Base-by-base conservation (phyloP, 306 rosid genomes). In the Dalbergia oliveri region DNA sequence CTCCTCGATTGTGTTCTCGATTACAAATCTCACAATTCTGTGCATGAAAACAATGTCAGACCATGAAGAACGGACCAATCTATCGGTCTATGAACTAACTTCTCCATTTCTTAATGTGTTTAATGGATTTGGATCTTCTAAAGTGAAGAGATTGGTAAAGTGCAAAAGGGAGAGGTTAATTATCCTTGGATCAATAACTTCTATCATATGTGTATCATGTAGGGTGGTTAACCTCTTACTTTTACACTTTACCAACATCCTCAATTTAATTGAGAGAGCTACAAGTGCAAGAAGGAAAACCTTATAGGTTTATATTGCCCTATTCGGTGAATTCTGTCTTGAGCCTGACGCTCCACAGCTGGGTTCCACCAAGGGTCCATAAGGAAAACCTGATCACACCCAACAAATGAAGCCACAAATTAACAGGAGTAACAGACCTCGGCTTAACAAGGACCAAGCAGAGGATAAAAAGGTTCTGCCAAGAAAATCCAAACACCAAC, bases 311-410 rank as follows among this genome's bases (percentile, higher is more conserved):
- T 94, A 72, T 85, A 91, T 84, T 94, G 99, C 81, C 99, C 97
- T 61, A 94, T 94, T 39, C 99, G 86, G 74, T 95, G 98, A 81
- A 93, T 95, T 86, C 99, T 90, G 81, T 95, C 97, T 83, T 95
- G 97, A 68, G 99, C 94, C 87, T 93, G 98, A 51, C 90, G 91
- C 92, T 95, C 97, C 61, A 93, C 96, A 0, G 98, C 99, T 0
- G 99, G 97, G 86, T 95, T 95, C 99, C 98, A 95, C 99, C 99
- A 95, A 8, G 96, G 99, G 71, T 95, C 98, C 98, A 95, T 95
- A 80, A 95, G 87, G 86, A 95, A 95, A 43, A 95, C 97, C 97
- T 94, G 81, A 31, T 11, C 13, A 69, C 58, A 59, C 74, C 72
- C 76, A 70, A 60, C 59, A 75, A 58, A 54, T 66, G 5, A 71